Percentiles rank a stretch among this genome's conserved stretches.
Conservation (phyloP, 768 basidiomycete species). For the Boletus speciosus region DNA sequence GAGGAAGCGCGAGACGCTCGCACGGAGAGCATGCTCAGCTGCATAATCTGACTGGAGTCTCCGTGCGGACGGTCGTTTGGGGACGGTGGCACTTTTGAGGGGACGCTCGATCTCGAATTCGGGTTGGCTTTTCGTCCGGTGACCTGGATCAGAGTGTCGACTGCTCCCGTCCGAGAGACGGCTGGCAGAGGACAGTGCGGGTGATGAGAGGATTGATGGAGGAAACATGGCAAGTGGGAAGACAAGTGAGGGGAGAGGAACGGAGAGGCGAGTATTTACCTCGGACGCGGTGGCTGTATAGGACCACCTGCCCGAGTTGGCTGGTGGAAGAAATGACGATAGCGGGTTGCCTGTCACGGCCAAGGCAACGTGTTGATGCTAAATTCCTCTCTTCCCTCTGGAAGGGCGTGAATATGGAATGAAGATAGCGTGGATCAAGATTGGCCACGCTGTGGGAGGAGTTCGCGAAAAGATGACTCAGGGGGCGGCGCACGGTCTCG, state of each 20-base stretch:
- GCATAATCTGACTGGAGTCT: slow-evolving; percentile 43
- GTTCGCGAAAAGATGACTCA: slow-evolving; percentile 11
- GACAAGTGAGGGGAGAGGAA: slow-evolving; percentile 12
- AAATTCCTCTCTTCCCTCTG: slow-evolving; percentile 16
- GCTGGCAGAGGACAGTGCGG: slow-evolving; percentile 33
- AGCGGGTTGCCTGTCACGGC: slow-evolving; percentile 30
- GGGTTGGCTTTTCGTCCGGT: slow-evolving; percentile 41
- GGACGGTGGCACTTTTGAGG: slow-evolving; percentile 33
- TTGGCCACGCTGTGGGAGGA: slow-evolving; percentile 22
- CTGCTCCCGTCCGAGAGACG: slow-evolving; percentile 39
- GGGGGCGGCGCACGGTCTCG: slow-evolving; percentile 16
- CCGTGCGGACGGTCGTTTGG: slow-evolving; percentile 33
- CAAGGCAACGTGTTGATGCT: slow-evolving; percentile 34
- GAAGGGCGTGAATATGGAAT: slow-evolving; percentile 28
- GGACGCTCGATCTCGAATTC: slow-evolving; percentile 69
- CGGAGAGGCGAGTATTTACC: slow-evolving; percentile 29
- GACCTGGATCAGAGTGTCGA: slow-evolving; percentile 30
- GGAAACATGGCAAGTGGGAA: slow-evolving; percentile 25
- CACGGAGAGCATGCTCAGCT: slow-evolving; percentile 51
- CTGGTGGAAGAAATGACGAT: slow-evolving; percentile 26
- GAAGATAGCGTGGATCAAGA: slow-evolving; percentile 31
- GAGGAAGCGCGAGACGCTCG: slow-evolving; percentile 54
- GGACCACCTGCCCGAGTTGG: slow-evolving; percentile 31
- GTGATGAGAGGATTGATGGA: slow-evolving; percentile 30
- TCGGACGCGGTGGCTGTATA: slow-evolving; percentile 32